These are phyloP conservation scores for Acmispon strigosus DNA, from an alignment of 306 rosid species.

Conservation along the genomic window DNA sequence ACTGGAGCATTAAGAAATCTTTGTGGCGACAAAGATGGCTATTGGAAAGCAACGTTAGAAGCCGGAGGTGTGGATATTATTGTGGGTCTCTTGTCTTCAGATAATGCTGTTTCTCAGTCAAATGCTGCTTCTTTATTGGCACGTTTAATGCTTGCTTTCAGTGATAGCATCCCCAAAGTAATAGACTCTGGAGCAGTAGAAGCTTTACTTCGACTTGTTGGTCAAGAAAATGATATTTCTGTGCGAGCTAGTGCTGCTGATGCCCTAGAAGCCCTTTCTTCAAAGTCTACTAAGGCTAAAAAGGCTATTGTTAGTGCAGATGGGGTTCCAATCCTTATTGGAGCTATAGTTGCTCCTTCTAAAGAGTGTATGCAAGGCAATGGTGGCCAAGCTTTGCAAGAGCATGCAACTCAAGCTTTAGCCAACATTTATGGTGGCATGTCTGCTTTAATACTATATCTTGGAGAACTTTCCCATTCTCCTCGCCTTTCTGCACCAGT, in stretches of 20 bases:
- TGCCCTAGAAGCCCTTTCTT: constrained; percentile 90
- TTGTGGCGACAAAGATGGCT: constrained; percentile 86
- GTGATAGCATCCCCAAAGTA: constrained; percentile 89
- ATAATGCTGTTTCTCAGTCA: constrained; percentile 81
- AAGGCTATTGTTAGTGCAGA: constrained; percentile 65
- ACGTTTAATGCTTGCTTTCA: constrained; percentile 81
- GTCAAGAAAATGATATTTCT: constrained; percentile 72
- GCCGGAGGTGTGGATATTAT: constrained; percentile 94
- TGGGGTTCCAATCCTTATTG: constrained; percentile 81
- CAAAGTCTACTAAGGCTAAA: constrained; percentile 65
- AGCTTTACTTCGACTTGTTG: constrained; percentile 75
- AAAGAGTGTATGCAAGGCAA: constrained; percentile 87
- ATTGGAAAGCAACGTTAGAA: constrained; percentile 94
- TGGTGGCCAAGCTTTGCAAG: constrained; percentile 69
- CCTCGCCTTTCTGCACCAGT: constrained; percentile 69
- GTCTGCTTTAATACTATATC: constrained; percentile 75
- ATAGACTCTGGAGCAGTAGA: constrained; percentile 88
- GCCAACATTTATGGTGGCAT: constrained; percentile 94
- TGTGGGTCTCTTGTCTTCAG: constrained; percentile 82
- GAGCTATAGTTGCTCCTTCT: constrained; percentile 96
- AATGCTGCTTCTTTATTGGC: constrained; percentile 97
- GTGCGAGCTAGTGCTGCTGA: constrained; percentile 98
- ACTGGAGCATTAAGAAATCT: constrained; percentile 97
- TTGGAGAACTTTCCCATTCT: constrained; percentile 86
- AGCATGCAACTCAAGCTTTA: constrained; percentile 77